A percentile compares a stretch with the other conserved stretches of the same genome.
phyloP scores from a whole-genome alignment of 1,284 basidiomycete species.

The Schizophyllum commune region DNA sequence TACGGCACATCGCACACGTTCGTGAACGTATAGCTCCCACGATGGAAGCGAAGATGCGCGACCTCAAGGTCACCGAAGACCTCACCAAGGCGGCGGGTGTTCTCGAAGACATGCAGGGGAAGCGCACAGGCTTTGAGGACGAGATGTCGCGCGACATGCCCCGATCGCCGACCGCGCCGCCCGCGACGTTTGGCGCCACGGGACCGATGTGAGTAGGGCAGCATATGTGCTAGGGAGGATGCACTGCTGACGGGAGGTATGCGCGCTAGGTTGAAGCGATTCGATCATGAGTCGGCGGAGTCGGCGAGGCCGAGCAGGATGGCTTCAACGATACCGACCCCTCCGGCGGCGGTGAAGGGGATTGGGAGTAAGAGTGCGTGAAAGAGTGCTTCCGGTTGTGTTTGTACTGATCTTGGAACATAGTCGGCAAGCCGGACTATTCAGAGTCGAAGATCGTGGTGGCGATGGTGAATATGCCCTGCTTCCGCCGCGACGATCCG shows the following conservation, averaged over 20 bases:
- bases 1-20: neutral
- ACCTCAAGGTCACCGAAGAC: conserved; percentile 16
- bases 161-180: conserved; percentile 32
- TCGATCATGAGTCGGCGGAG: conserved; percentile 41
- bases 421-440: conserved; percentile 95
- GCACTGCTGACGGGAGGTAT: neutral
- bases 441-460: conserved; percentile 98
- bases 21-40: neutral
- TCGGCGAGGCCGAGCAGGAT: conserved; percentile 59
- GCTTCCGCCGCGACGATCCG: neutral
- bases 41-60: neutral
- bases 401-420: conserved; percentile 1
- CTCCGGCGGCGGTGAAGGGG: conserved; percentile 71
- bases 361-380: conserved; percentile 71
- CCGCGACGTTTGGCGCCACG: conserved; percentile 36
- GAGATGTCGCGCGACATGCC: conserved; percentile 16
- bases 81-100: conserved; percentile 34
- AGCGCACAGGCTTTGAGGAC: conserved; percentile 13
- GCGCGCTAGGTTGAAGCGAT: conserved; percentile 59
- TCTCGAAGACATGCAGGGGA: conserved; percentile 33
- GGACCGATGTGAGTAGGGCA: conserved; percentile 20
- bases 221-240: neutral
- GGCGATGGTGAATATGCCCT: conserved; percentile 69
- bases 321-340: conserved; percentile 62
- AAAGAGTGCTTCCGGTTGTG: conserved; percentile 2